Base-by-base conservation (phyloP, 169 alveolate genomes). In the Babesia bigemina region DNA sequence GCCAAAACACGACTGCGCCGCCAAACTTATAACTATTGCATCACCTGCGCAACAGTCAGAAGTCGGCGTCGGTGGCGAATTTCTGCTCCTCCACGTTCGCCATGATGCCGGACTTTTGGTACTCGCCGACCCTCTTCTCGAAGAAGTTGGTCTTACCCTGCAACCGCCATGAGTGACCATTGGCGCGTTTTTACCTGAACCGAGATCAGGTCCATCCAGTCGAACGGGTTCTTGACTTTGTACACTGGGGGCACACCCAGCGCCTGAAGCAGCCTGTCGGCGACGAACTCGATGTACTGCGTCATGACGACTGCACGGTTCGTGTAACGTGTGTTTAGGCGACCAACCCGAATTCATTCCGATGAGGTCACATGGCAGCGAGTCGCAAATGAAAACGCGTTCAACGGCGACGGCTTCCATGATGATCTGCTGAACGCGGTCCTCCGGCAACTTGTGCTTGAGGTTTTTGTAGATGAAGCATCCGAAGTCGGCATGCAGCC, bases 181-280 rank as follows among this genome's bases (percentile, higher is more conserved):
- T 17, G 2, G 24, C 7, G 21, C 11, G 39, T 19, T 16, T 49
- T 45, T 52, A 84, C 91, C 90, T 94, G 97, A 29, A 98, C 91
- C 11, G 99, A 97, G 63, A 98, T 98, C 93, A 98, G 92, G 71
- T 98, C 99, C 99, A 97, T 97, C 99, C 99, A 98, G 79, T 96
- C 99, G 83, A 97, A 98, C 16, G 99, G 99, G 74, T 97, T 98
- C 58, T 91, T 77, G 19, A 93, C 91, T 84, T 93, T 89, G 92
- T 93, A 98, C 69, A 95, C 67, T 84, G 97, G 97, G 44, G 94
- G 92, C 26, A 89, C 95, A 6, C 99, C 99, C 55, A 97, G 88
- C n/a, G 98, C 91, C 66, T 83, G 81, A 48, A 97, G 93, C 60
- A 98, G 92, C 69, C 99, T 93, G 70, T 98, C 99, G 22, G 99